A percentile compares a stretch with the other conserved stretches of the same genome.
phyloP scores from a whole-genome alignment of 1,284 basidiomycete species.

The Malassezia restricta region DNA sequence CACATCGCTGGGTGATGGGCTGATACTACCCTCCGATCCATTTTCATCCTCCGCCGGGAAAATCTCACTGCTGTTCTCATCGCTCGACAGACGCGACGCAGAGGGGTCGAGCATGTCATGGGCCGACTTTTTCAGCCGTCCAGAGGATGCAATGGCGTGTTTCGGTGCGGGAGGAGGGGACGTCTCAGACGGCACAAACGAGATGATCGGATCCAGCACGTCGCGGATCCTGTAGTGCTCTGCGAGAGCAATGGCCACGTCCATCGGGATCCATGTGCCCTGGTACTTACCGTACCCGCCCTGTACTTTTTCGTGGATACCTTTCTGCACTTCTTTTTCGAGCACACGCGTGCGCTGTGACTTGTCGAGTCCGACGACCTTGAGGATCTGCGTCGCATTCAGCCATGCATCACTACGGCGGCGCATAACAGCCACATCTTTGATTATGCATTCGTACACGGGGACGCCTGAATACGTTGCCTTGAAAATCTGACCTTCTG shows the following conservation, averaged over 20 bases:
- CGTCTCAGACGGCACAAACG: slow-evolving; percentile 77
- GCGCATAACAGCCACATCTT: slow-evolving; percentile 74
- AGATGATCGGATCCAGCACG: slow-evolving; percentile 82
- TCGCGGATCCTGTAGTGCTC: slow-evolving; percentile 86
- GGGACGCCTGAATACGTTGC: slow-evolving; percentile 49
- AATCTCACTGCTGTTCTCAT: slow-evolving; percentile 36
- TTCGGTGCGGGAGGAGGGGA: slow-evolving; percentile 90
- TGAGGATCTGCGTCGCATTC: slow-evolving; percentile 98
- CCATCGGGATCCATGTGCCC: slow-evolving; percentile 99
- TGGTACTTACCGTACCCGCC: slow-evolving; percentile 99
- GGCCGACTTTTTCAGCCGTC: slow-evolving; percentile 32
- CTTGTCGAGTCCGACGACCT: slow-evolving; percentile 98
- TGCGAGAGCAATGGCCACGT: slow-evolving; percentile 71
- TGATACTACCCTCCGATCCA: slow-evolving; percentile 54
- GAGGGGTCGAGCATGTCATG: slow-evolving; percentile 29
- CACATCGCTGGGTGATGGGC: slow-evolving; percentile 67
- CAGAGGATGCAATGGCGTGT: slow-evolving; percentile 55
- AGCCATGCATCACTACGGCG: slow-evolving; percentile 82
- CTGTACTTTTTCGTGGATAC: slow-evolving; percentile 97
- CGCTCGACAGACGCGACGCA: slow-evolving; percentile 36
- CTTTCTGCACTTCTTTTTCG: slow-evolving; percentile 96
- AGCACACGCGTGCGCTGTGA: slow-evolving; percentile 93
- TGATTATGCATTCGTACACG: slow-evolving; percentile 48
- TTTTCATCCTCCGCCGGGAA: slow-evolving; percentile 47
- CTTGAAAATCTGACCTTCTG: slow-evolving; percentile 23